phyloP scores from a whole-genome alignment of 768 basidiomycete species.

The Mycena sanguinolenta region DNA sequence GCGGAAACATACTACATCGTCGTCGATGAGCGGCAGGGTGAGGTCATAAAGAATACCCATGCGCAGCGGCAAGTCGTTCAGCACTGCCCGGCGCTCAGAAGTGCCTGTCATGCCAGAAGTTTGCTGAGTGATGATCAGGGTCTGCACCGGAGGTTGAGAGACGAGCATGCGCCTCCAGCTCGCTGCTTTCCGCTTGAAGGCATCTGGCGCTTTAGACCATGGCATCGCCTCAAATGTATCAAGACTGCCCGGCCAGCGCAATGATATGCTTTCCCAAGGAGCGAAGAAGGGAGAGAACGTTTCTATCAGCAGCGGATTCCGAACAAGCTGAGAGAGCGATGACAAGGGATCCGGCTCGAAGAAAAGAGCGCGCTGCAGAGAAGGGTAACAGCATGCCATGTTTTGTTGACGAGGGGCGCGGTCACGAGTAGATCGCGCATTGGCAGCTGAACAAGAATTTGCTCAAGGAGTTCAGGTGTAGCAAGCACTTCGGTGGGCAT shows the following conservation, averaged over 20 bases:
- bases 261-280: not conserved
- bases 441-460: no score
- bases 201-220: not conserved
- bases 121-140: not conserved
- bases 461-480: no score
- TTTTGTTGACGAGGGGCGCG: no score
- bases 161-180: not conserved
- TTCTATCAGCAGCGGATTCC: not conserved
- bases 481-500: no score
- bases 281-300: not conserved
- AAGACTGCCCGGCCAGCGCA: not conserved
- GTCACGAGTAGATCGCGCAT: no score
- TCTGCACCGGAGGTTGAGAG: not conserved
- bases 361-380: no score
- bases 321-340: not conserved
- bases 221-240: not conserved
- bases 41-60: conserved; percentile 14
- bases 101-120: not conserved
- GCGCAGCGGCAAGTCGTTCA: not conserved
- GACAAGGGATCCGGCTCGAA: no score
- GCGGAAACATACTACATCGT: not conserved
- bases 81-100: not conserved
- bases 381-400: no score
- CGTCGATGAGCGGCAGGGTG: conserved; percentile 5
- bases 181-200: not conserved